Base-by-base conservation (phyloP, 139 green algal species). In the Mychonastes homosphaera region DNA sequence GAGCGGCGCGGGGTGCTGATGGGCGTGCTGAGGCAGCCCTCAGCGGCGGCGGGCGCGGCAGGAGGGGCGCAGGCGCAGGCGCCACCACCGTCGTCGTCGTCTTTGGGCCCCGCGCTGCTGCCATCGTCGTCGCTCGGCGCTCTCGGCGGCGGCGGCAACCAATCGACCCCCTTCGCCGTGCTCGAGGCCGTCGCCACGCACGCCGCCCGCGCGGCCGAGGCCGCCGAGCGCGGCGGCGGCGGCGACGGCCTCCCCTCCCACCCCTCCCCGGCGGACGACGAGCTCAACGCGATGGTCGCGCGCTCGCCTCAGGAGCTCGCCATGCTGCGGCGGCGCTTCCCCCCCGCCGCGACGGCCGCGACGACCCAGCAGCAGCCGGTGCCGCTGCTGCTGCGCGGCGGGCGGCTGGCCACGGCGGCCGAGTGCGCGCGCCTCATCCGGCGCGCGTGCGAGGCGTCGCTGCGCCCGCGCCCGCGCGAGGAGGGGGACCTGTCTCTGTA, bases 391-490 rank as follows among this genome's bases (percentile, higher is more conserved):
- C 12, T 34, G 7, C 32, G 2, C 21, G 21, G 21, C 10, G 46
- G 34, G 10, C 58, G 65, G 35, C 36, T 75, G 23, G 51, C 49
- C 6, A 64, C 61, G 34, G 15, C 18, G 19, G 45, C 60, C 4
- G 59, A 73, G 32, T 51, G 28, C 12, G 40, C 51, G 13, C 30
- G 50, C 3, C 38, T 69, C n/a, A 51, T 67, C 55, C 32, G 48
- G 21, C 69, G 71, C 44, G 76, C 53, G 26, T 70, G 65, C 4
- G 70, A 69, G 51, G 71, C 50, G 46, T n/a, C n/a, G 50, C 49
- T 36, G 49, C 49, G 34, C 49, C 60, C 19, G 53, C 44, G 29
- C 36, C 35, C 6, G n/a, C n/a, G n/a, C n/a, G n/a, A n/a, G n/a
- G 26, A 53, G 26, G 60, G 45, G 26, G 60, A 67, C 40, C 38